Conservation (phyloP, 1,139 yeast species). For the Suhomyces bokatorum region DNA sequence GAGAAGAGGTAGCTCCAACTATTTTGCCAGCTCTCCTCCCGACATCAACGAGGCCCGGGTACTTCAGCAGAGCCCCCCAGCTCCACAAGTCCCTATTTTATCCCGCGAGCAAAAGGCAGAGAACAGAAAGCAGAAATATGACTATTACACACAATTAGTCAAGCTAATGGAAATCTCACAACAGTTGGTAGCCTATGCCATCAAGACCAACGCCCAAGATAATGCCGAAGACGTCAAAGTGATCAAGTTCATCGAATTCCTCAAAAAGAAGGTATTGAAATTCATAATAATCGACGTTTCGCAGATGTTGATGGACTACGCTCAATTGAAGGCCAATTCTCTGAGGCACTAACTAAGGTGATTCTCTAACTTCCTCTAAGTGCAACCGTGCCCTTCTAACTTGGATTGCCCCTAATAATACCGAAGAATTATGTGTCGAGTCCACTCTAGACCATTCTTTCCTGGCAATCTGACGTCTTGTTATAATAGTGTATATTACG, state of each 20-base stretch:
- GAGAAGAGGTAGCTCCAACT: slow-evolving; percentile 28
- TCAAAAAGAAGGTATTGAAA: slow-evolving; percentile 37
- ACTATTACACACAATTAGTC: slow-evolving; percentile 36
- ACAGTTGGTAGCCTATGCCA: slow-evolving; percentile 20
- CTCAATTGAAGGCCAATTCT: slow-evolving; percentile 26
- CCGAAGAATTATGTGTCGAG: neutral
- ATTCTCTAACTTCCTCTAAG: too few relatives aligned
- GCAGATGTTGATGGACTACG: slow-evolving; percentile 40
- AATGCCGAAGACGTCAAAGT: slow-evolving; percentile 19
- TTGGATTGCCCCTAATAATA: neutral
- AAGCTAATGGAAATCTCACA: slow-evolving; percentile 16
- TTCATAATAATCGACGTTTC: slow-evolving; percentile 42
- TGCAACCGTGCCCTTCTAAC: neutral
- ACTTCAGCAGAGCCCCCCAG: slow-evolving; percentile 11
- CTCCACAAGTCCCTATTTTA: slow-evolving; percentile 19
- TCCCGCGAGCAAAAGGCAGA: slow-evolving; percentile 31
- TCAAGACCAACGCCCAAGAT: slow-evolving; percentile 18
- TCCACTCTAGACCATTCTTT: neutral
- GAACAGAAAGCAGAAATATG: slow-evolving; percentile 36
- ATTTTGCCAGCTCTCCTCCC: slow-evolving; percentile 16
- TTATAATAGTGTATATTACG: slow-evolving; percentile 11
- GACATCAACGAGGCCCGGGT: slow-evolving; percentile 16
- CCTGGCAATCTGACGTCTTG: neutral
- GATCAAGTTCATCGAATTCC: slow-evolving; percentile 37
- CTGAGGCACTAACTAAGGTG: neutral